Base-by-base conservation (phyloP, 805 yeast species). In the Kodamaea hsintzibuensis region DNA sequence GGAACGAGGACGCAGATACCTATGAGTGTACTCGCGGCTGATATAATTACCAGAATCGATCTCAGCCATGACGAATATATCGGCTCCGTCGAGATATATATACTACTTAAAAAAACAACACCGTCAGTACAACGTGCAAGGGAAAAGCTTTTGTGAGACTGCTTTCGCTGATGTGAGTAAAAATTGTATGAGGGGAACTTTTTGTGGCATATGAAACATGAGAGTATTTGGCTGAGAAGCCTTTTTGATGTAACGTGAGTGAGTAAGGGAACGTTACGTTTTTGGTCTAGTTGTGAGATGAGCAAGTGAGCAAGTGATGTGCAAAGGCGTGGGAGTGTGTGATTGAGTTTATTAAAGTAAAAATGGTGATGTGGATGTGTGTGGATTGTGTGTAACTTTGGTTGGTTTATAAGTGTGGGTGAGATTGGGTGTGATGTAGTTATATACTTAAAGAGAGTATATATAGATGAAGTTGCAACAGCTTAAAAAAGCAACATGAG, bases 21-120 rank as follows among this genome's bases (percentile, higher is more conserved):
- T 22, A 17, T 43, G 27, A 16, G 7, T 16, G 22, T 43, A 43
- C 37, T 27, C 47, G 16, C 37, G 18, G 37, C 17, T 35, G 47
- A 43, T 19, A 25, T 43, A 43, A 19, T 43, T 19, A 5, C 47
- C 47, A 43, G 47, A 43, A 43, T 43, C 37, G 35, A 43, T 43
- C 35, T 43, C 47, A 30, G 47, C 47, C 47, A 43, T 43, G 47
- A 14, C 37, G 33, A 43, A 16, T 22, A 22, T 12, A 13, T 16
- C 25, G 37, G 37, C 12, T 16, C 18, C 12, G 37, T 43, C 37
- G 37, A 16, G 8, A n/a, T 7, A 4, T 43, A 43, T 43, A 43
- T 43, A 43, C 14, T 10, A 22, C 18, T 19, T 19, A 43, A 22
- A 43, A 19, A 43, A 13, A 19, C 35, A 30, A 30, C 35, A 30